These are phyloP conservation scores for Canavalia ensiformis DNA, from an alignment of 306 rosid genomes.

Conservation along the genomic window DNA sequence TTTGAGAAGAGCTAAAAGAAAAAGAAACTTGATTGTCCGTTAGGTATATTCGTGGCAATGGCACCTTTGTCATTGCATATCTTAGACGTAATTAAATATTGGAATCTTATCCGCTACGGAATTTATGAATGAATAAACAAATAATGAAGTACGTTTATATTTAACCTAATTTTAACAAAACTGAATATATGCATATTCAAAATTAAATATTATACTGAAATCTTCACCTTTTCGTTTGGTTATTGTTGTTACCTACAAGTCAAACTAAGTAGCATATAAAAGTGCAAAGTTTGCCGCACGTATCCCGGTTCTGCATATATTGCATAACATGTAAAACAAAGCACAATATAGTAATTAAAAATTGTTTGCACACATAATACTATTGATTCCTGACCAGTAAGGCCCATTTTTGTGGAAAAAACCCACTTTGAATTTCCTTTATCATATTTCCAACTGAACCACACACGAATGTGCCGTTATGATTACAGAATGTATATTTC, in stretches of 20 bases:
- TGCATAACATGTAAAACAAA: background rate
- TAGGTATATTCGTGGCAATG: conserved; percentile 14
- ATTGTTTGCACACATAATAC: background rate
- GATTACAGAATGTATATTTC: background rate
- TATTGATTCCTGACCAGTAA: background rate
- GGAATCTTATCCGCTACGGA: background rate
- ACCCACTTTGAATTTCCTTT: background rate
- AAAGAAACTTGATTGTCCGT: background rate
- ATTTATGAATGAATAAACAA: background rate
- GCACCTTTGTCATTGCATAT: background rate
- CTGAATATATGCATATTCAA: background rate
- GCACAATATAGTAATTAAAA: background rate
- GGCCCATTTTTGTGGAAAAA: background rate
- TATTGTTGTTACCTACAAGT: background rate
- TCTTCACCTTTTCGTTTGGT: background rate
- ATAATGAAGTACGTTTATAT: background rate
- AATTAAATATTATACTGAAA: too few species aligned
- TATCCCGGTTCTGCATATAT: background rate
- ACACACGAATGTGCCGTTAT: background rate
- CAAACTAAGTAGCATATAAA: background rate
- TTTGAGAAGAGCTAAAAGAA: background rate
- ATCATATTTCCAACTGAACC: background rate
- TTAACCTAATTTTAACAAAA: background rate
- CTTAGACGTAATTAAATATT: background rate
- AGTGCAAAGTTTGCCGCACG: background rate